Percentiles rank a stretch among this genome's conserved stretches.
phyloP scores from a whole-genome alignment of 2,329 filamentous ascomycete genomes.

The Fusarium mangiferae region DNA sequence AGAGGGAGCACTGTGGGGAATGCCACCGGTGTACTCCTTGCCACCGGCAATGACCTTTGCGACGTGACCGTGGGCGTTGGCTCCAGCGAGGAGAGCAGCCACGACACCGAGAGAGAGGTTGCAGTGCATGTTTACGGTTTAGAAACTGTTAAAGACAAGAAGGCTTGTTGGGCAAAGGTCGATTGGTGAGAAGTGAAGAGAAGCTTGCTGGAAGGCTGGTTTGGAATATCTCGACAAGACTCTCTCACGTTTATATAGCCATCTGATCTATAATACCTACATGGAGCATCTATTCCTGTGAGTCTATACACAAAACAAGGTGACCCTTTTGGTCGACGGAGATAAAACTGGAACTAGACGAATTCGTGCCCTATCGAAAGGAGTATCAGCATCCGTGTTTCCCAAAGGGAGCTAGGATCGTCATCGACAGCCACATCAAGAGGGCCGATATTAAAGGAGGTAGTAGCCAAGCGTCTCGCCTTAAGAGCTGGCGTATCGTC shows the following conservation, averaged over 20 bases:
- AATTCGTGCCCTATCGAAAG: slow-evolving; percentile 24
- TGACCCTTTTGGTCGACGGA: slow-evolving; percentile 30
- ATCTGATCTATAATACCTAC: not conserved
- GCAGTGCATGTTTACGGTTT: slow-evolving; percentile 17
- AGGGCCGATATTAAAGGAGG: slow-evolving; percentile 21
- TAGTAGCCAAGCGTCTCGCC: slow-evolving; percentile 15
- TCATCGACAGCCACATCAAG: not conserved
- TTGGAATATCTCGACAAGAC: not conserved
- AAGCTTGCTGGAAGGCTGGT: slow-evolving; percentile 9
- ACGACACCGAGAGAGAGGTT: slow-evolving; percentile 26
- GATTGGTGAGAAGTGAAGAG: not conserved
- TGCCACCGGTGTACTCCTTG: slow-evolving; percentile 47
- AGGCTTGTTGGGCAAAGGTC: not conserved
- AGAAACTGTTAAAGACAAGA: not conserved
- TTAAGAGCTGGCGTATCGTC: not conserved
- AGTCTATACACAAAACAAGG: slow-evolving; percentile 8
- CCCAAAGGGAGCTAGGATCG: slow-evolving; percentile 12
- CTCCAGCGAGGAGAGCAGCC: slow-evolving; percentile 41
- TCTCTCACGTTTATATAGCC: slow-evolving; percentile 16
- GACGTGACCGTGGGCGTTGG: slow-evolving; percentile 47
- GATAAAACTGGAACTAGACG: slow-evolving; percentile 13
- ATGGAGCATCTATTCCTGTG: not conserved
- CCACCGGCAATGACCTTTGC: slow-evolving; percentile 39
- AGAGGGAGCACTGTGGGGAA: slow-evolving; percentile 42
- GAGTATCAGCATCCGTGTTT: slow-evolving; percentile 26